These are phyloP conservation scores for Globisporangium mamillatum DNA, from an alignment of 352 stramenopile species.

Conservation along the genomic window DNA sequence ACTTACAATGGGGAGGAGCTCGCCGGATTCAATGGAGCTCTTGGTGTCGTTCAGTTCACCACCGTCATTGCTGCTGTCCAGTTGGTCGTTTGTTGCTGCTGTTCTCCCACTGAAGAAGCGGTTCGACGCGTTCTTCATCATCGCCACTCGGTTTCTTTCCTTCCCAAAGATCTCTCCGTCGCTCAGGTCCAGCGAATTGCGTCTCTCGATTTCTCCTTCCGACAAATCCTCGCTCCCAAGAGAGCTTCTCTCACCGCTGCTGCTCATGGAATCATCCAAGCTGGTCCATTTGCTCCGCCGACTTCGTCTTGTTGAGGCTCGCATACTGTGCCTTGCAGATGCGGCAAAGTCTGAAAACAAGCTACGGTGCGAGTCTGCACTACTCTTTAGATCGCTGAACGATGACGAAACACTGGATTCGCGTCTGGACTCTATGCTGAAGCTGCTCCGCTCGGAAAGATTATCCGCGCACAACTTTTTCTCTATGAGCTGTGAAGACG, in stretches of 20 bases:
- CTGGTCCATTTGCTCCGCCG: background rate
- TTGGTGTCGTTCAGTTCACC: slow-evolving; percentile 10
- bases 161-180: slow-evolving; percentile 62
- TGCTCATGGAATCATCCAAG: background rate
- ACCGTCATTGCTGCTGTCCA: background rate
- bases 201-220: slow-evolving; percentile 33
- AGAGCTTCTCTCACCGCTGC: slow-evolving; percentile 25
- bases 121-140: slow-evolving; percentile 24
- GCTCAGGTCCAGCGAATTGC: slow-evolving; percentile 38
- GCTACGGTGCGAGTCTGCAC: background rate
- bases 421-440: background rate
- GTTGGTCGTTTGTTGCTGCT: slow-evolving; percentile 9
- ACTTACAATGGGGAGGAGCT: slow-evolving; percentile 40
- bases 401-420: background rate
- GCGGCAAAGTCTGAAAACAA: slow-evolving; percentile 1
- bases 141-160: slow-evolving; percentile 23
- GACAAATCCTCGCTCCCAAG: slow-evolving; percentile 39
- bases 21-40: slow-evolving; percentile 54
- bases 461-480: slow-evolving; percentile 1
- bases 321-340: background rate
- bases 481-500: background rate
- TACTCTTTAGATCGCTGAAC: background rate
- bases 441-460: background rate
- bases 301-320: background rate
- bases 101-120: background rate